Percentiles rank a stretch among this genome's conserved stretches.
Evolutionary conservation across 2,329 filamentous ascomycete species (phyloP).

Genomic region (Penicillium digitatum): DNA sequence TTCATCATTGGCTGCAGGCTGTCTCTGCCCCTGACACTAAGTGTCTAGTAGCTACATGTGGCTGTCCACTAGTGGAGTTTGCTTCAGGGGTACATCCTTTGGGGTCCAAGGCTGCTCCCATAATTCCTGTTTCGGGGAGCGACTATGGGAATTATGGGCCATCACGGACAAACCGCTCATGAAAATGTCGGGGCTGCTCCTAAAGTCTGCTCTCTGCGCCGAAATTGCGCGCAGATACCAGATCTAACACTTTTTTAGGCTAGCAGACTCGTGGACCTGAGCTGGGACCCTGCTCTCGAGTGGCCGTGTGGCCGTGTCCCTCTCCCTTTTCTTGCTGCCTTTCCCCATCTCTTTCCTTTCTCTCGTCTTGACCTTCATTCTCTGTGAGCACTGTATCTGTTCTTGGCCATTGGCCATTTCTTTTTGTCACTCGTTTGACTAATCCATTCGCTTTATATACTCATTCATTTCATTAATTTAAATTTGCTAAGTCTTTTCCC

Average conservation of each 20-base stretch:
- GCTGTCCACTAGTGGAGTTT: slow-evolving; percentile 11
- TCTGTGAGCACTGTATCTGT: slow-evolving; percentile 24
- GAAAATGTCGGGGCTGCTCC: neutral
- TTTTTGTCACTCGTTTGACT: slow-evolving; percentile 20
- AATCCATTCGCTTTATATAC: slow-evolving; percentile 17
- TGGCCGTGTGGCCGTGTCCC: slow-evolving; percentile 1
- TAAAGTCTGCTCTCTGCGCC: neutral
- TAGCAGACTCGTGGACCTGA: slow-evolving; percentile 10
- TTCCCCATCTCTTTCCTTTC: slow-evolving; percentile 11
- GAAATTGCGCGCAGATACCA: neutral
- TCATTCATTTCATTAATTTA: neutral
- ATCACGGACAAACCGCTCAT: slow-evolving; percentile 10
- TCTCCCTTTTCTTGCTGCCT: slow-evolving; percentile 20
- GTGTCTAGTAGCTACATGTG: slow-evolving; percentile 6
- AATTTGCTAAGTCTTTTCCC: neutral
- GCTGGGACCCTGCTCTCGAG: neutral
- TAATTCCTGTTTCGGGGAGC: neutral
- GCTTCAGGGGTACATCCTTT: slow-evolving; percentile 14
- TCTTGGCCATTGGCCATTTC: slow-evolving; percentile 25
- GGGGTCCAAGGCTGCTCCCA: slow-evolving; percentile 2
- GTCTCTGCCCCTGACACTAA: slow-evolving; percentile 20
- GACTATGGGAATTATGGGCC: slow-evolving; percentile 1
- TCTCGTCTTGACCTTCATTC: slow-evolving; percentile 20
- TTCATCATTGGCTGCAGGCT: slow-evolving; percentile 11
- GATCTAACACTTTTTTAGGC: slow-evolving; percentile 8